These are phyloP conservation scores for Carallia brachiata DNA, from an alignment of 345 rosid species.

Conservation along the genomic window DNA sequence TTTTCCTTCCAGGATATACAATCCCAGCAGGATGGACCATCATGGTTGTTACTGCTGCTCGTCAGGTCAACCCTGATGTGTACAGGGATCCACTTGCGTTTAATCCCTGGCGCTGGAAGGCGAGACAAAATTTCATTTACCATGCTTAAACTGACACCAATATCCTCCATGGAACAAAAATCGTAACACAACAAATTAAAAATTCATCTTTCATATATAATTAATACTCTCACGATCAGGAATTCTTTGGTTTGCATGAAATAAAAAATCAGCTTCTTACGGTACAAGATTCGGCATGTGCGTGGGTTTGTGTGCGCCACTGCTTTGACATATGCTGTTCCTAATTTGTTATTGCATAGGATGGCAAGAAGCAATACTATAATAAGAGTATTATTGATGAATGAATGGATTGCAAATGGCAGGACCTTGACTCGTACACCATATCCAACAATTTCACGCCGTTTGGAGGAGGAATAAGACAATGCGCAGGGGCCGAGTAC, in stretches of 20 bases:
- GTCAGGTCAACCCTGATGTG: constrained; percentile 15
- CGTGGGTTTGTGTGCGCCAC: too few relatives aligned
- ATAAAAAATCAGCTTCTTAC: too few relatives aligned
- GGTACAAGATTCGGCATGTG: too few relatives aligned
- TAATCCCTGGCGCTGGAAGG: constrained; percentile 35
- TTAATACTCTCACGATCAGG: too few relatives aligned
- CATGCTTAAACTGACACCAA: too few relatives aligned
- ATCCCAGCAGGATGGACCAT: constrained; percentile 25
- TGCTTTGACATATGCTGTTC: too few relatives aligned
- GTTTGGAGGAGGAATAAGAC: constrained; percentile 28
- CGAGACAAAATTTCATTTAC: not conserved
- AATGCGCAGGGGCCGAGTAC: constrained; percentile 32
- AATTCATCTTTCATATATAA: too few relatives aligned
- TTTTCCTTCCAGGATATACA: constrained; percentile 20
- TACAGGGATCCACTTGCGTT: constrained; percentile 28
- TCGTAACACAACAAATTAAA: too few relatives aligned
- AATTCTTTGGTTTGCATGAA: too few relatives aligned
- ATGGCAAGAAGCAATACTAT: not conserved
- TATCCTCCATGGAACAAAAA: too few relatives aligned
- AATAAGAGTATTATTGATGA: not conserved
- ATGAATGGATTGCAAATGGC: not conserved
- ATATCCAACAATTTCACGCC: constrained; percentile 33
- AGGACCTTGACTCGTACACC: constrained; percentile 6
- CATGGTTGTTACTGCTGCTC: constrained; percentile 11
- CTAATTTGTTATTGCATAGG: constrained; percentile 4